Base-by-base conservation (phyloP, 2,329 filamentous ascomycete genomes). In the Claviceps fusiformis region DNA sequence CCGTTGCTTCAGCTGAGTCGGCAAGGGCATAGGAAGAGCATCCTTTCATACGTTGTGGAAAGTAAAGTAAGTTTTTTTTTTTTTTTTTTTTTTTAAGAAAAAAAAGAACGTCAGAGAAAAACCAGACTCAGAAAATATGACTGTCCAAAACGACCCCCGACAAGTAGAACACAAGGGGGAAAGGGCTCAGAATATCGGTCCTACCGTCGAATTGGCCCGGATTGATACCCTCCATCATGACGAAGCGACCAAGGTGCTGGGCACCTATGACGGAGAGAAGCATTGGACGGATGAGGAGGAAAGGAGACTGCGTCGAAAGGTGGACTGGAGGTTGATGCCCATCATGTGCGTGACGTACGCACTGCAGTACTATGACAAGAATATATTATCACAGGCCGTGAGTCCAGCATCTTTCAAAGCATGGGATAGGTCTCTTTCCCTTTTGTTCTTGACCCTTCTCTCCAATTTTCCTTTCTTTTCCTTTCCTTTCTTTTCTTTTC, bases 261-360 rank as follows among this genome's bases (percentile, higher is more conserved):
- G 19, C n/a, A n/a, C 31, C 3, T 53, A 47, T 31, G 44, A 46
- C 19, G 51, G 51, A 15, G 51, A 46, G 3, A 35, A 13, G 31
- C 17, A 53, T n/a, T 53, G 51, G 51, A 47, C n/a, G 5, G 15
- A 29, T 13, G 31, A 47, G 19, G 51, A 53, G 8, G 51, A 53
- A 29, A 47, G 19, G 33, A 11, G 33, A 3, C 13, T 46, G 31
- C 43, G 43, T 9, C 51, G 51, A n/a, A 41, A 11, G 45, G 33
- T 50, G 7, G 53, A 54, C n/a, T 37, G 46, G 41, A 93, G 66
- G 54, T 43, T 59, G 46, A 8, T 59, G 9, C 57, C 57, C 29
- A 41, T 59, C 1, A 45, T 59, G 43, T 55, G 54, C 53, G 15
- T 54, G 24, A 59, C 57, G 29, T 59, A 59, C 33, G 54, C 41